These are phyloP conservation scores for Sindora glabra DNA, from an alignment of 306 rosid species.

Conservation along the genomic window DNA sequence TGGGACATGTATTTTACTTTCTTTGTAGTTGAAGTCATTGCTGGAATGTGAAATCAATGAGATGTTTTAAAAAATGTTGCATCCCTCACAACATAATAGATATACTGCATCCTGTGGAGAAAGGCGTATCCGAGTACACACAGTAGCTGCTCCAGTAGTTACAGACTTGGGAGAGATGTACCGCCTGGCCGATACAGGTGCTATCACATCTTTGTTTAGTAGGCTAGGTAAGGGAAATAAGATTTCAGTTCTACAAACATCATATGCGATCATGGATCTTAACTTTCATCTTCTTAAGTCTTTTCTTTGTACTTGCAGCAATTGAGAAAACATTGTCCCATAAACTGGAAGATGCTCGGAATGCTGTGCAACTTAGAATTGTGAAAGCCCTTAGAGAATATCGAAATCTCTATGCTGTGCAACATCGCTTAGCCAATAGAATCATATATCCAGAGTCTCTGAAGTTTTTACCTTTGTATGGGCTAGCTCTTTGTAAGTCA, in stretches of 20 bases:
- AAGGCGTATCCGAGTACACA: conserved; percentile 95
- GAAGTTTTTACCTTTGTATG: conserved; percentile 71
- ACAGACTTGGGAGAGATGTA: conserved; percentile 82
- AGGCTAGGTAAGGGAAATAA: conserved; percentile 61
- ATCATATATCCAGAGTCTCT: conserved; percentile 94
- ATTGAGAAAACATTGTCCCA: conserved; percentile 80
- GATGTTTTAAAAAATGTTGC: conserved; percentile 7
- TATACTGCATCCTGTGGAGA: conserved; percentile 99
- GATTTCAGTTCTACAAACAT: conserved; percentile 6
- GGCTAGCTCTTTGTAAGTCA: conserved; percentile 78
- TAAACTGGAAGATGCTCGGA: conserved; percentile 91
- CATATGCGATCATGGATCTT: conserved; percentile 11
- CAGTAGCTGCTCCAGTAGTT: conserved; percentile 87
- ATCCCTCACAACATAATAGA: conserved; percentile 61
- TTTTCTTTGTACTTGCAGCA: conserved; percentile 56
- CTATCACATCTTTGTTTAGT: conserved; percentile 64
- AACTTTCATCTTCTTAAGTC: conserved; percentile 15
- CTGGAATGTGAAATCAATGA: background rate
- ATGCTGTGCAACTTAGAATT: conserved; percentile 66
- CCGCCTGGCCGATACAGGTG: conserved; percentile 91
- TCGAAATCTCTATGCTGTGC: conserved; percentile 86
- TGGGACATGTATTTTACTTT: background rate
- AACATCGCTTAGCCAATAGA: conserved; percentile 84
- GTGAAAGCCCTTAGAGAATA: conserved; percentile 83
- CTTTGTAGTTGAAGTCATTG: background rate